Evolutionary conservation across 2,329 filamentous ascomycete genomes (phyloP).

Genomic region (Sporothrix globosa): DNA sequence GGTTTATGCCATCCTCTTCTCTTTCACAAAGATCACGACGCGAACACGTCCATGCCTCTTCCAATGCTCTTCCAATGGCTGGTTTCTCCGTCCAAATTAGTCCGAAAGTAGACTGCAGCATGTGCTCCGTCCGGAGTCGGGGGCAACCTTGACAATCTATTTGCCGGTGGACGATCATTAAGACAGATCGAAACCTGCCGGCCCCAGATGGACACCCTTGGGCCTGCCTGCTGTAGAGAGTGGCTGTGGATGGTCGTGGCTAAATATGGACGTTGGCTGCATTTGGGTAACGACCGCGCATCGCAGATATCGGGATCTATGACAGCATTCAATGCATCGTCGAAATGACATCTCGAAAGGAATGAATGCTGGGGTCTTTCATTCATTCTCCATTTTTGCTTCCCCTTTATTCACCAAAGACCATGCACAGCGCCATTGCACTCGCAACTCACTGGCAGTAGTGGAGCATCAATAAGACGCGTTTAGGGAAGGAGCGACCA

Average conservation of each 20-base stretch:
- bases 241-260: not conserved
- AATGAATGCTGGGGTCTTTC: not conserved
- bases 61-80: conserved; percentile 4
- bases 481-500: conserved; percentile 16
- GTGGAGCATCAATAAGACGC: not conserved
- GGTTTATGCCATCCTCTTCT: not conserved
- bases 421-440: not conserved
- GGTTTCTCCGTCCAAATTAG: conserved; percentile 23
- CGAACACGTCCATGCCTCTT: not conserved
- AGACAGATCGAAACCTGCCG: not conserved
- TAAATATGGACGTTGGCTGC: conserved; percentile 1
- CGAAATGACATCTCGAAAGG: not conserved
- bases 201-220: not conserved
- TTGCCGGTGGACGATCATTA: not conserved
- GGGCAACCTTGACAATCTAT: conserved; percentile 14
- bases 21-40: not conserved
- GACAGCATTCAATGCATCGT: conserved; percentile 7
- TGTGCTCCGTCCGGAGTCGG: not conserved
- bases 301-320: not conserved
- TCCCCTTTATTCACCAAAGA: not conserved
- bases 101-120: conserved; percentile 4
- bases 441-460: not conserved
- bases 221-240: not conserved
- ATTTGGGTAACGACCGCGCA: not conserved
- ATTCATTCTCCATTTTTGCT: not conserved